Evolutionary conservation across 352 stramenopile genomes (phyloP).

Genomic region (Ophiocytium majus): DNA sequence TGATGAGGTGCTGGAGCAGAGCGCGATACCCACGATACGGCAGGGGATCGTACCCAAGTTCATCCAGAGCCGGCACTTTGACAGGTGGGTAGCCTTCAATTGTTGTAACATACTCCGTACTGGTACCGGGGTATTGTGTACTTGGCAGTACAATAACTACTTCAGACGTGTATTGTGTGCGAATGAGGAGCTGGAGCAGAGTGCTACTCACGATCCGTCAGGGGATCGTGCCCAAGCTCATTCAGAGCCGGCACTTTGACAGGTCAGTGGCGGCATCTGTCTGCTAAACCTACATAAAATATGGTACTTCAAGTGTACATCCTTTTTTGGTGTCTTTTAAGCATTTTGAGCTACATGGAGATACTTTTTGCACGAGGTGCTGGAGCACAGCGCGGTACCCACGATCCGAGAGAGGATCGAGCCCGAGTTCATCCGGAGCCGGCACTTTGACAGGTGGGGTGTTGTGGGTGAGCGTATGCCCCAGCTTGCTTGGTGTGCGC

Average conservation of each 20-base stretch:
- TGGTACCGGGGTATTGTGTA: not conserved
- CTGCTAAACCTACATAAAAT: too few species aligned
- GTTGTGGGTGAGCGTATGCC: not conserved
- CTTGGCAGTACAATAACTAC: not conserved
- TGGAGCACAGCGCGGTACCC: not conserved
- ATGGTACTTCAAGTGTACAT: not conserved
- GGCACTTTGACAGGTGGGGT: not conserved
- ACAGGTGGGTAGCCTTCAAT: conserved; percentile 21
- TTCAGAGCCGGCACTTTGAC: not conserved
- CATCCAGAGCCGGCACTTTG: conserved; percentile 49
- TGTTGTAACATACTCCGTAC: not conserved
- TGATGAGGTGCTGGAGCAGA: conserved; percentile 49
- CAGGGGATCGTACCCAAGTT: conserved; percentile 52
- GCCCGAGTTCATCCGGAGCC: not conserved
- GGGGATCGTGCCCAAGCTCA: conserved; percentile 50
- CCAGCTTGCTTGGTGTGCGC: not conserved
- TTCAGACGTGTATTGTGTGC: not conserved
- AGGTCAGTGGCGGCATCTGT: not conserved
- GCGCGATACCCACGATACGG: conserved; percentile 50
- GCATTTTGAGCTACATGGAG: not conserved
- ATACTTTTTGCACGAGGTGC: not conserved
- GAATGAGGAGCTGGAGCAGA: conserved; percentile 49
- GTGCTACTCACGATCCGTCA: conserved; percentile 48
- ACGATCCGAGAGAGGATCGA: not conserved
- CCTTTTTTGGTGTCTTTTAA: not conserved